phyloP scores from a whole-genome alignment of 768 basidiomycete species.

The Boletus bicolor region DNA sequence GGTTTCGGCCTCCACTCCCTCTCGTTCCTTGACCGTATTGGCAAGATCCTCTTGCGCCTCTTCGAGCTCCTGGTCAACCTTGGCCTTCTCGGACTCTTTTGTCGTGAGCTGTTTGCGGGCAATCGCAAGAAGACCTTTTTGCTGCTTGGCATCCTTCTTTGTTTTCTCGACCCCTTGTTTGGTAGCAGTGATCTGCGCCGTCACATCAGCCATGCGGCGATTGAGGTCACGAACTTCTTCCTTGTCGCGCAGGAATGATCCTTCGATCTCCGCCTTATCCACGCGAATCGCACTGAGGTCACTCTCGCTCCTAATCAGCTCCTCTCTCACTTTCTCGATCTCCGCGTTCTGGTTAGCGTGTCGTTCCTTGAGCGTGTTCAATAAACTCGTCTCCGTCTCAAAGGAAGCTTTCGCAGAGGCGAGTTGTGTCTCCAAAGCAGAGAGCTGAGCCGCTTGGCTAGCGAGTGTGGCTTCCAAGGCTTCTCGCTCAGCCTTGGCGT shows the following conservation, averaged over 20 bases:
- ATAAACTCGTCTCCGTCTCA: constrained; percentile 75
- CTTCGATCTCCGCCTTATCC: constrained; percentile 91
- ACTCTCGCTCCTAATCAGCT: constrained; percentile 87
- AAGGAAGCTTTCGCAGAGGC: constrained; percentile 80
- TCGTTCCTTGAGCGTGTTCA: constrained; percentile 67
- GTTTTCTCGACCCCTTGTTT: constrained; percentile 80
- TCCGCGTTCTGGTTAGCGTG: constrained; percentile 62
- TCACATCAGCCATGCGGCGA: constrained; percentile 76
- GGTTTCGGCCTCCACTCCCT: constrained; percentile 51
- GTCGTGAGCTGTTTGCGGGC: constrained; percentile 89
- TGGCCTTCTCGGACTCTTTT: constrained; percentile 74
- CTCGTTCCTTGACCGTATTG: constrained; percentile 52
- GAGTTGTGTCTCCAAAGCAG: constrained; percentile 79
- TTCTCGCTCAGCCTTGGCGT: constrained; percentile 61
- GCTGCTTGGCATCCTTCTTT: constrained; percentile 93
- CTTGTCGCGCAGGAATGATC: constrained; percentile 82
- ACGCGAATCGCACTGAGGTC: constrained; percentile 84
- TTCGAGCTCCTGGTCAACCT: constrained; percentile 67
- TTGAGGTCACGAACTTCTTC: constrained; percentile 89
- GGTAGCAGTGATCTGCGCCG: constrained; percentile 63
- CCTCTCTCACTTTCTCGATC: constrained; percentile 67
- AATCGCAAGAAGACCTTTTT: constrained; percentile 93
- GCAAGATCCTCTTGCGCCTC: constrained; percentile 57
- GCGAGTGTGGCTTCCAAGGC: constrained; percentile 62
- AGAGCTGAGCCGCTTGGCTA: constrained; percentile 69